Conservation (phyloP, 768 basidiomycete genomes). For the Hirschioporus abietinus region DNA sequence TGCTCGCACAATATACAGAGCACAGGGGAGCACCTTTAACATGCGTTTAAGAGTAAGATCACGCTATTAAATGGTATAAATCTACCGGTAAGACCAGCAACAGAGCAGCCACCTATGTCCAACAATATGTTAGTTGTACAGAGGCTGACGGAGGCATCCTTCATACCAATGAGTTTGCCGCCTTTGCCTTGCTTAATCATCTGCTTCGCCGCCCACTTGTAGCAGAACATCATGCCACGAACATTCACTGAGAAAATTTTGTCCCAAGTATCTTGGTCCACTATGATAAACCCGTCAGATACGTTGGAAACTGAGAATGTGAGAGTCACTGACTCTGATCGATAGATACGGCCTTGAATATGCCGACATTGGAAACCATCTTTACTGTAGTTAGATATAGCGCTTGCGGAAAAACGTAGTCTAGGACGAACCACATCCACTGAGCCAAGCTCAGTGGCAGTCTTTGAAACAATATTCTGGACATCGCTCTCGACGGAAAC, state of each 20-base stretch:
- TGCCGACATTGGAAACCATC: constrained; percentile 22
- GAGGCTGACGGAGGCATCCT: not conserved
- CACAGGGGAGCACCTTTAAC: not conserved
- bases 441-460: constrained; percentile 22
- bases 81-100: constrained; percentile 11
- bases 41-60: too few species aligned
- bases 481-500: constrained; percentile 27
- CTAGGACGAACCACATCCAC: constrained; percentile 25
- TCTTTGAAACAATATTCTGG: constrained; percentile 20
- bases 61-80: not conserved
- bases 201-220: constrained; percentile 28
- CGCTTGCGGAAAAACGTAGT: not conserved
- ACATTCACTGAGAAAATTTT: constrained; percentile 15
- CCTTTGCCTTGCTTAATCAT: constrained; percentile 29
- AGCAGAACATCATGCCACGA: constrained; percentile 27
- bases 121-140: not conserved
- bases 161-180: not conserved
- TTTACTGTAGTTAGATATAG: not conserved
- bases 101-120: constrained; percentile 7
- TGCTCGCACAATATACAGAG: constrained; percentile 26
- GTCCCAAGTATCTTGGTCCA: constrained; percentile 5
- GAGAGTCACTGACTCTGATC: constrained; percentile 9
- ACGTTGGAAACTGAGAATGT: not conserved
- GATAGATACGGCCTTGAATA: constrained; percentile 7
- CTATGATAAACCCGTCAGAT: too few species aligned